phyloP scores from a whole-genome alignment of 768 basidiomycete genomes.

The Pulveroboletus frians region DNA sequence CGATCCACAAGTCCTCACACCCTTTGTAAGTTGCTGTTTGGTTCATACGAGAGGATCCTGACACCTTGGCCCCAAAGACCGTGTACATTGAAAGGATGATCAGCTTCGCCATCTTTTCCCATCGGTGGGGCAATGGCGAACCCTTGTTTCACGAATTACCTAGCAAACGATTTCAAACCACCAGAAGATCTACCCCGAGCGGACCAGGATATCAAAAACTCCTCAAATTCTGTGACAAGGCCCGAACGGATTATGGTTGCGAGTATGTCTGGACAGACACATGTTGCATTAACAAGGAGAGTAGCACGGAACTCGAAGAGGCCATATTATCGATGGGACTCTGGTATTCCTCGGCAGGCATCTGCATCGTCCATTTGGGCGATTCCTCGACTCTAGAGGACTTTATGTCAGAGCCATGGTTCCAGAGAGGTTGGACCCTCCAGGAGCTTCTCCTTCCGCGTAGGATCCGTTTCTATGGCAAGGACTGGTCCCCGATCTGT shows the following conservation, averaged over 20 bases:
- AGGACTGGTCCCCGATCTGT: constrained; percentile 20
- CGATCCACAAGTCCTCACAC: constrained; percentile 17
- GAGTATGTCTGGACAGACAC: constrained; percentile 28
- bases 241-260: constrained; percentile 20
- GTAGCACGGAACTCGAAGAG: constrained; percentile 24
- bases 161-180: constrained; percentile 10
- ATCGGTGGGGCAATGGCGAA: constrained; percentile 24
- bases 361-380: constrained; percentile 23
- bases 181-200: constrained; percentile 9
- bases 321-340: constrained; percentile 20
- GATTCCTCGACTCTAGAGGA: constrained; percentile 21
- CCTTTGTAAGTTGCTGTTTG: constrained; percentile 15
- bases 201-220: constrained; percentile 26
- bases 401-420: constrained; percentile 22
- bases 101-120: constrained; percentile 25
- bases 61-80: constrained; percentile 10
- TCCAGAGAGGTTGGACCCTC: constrained; percentile 21
- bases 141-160: constrained; percentile 21
- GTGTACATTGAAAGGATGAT: constrained; percentile 16
- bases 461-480: constrained; percentile 24
- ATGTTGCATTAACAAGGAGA: constrained; percentile 28
- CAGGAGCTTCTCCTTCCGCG: constrained; percentile 21
- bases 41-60: not conserved
- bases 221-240: constrained; percentile 25
- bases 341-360: constrained; percentile 22